A percentile compares a stretch with the other conserved stretches of the same genome.
These are phyloP conservation scores for Cystofilobasidium ferigula DNA, from an alignment of 768 basidiomycete species.

Conservation along the genomic window DNA sequence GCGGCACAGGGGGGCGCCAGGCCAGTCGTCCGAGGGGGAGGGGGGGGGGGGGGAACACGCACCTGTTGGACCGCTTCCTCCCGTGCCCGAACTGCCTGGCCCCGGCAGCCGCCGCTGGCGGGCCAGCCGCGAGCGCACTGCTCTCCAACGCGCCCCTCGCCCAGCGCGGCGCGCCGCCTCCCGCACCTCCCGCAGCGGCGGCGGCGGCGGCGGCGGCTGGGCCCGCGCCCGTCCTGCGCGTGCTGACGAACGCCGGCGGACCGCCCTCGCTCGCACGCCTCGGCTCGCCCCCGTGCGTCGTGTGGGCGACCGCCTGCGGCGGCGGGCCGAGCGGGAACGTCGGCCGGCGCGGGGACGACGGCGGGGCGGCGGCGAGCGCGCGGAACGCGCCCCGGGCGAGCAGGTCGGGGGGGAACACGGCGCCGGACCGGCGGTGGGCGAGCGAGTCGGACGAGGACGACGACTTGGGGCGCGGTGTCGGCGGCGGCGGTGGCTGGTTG, in stretches of 20 bases:
- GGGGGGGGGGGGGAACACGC: background rate
- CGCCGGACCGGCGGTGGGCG: background rate
- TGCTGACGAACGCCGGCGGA: background rate
- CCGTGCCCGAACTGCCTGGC: background rate
- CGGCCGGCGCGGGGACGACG: background rate
- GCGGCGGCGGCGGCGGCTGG: background rate
- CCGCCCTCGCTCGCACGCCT: background rate
- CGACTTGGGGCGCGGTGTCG: background rate
- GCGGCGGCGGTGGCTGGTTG: background rate
- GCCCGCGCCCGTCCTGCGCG: background rate
- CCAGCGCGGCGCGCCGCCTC: background rate
- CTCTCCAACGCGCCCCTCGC: background rate
- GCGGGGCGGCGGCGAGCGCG: background rate
- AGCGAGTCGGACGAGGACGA: background rate
- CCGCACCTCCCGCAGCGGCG: too few species aligned
- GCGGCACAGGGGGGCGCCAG: background rate
- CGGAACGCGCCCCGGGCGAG: background rate
- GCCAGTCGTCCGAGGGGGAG: too few species aligned
- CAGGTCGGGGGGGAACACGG: background rate
- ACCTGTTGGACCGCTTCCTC: conserved; percentile 1
- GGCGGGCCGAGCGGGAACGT: background rate
- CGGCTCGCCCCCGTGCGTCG: too few species aligned
- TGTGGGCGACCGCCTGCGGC: too few species aligned
- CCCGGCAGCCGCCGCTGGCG: background rate
- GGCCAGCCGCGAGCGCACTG: background rate